Evolutionary conservation across 345 rosid species (phyloP).

Genomic region (Camelina sativa): DNA sequence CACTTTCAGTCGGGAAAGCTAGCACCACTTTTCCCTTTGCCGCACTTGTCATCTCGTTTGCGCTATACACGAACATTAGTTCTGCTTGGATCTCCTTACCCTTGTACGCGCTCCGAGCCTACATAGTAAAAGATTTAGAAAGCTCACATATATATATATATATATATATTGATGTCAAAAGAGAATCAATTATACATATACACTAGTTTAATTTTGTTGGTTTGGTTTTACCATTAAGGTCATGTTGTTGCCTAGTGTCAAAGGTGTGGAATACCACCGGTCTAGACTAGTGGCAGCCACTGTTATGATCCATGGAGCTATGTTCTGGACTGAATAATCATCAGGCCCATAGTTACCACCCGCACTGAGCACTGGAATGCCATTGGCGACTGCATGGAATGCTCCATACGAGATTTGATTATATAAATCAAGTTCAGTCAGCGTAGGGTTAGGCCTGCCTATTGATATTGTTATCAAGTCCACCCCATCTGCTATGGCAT

Average conservation of each 20-base stretch:
- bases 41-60: neutral
- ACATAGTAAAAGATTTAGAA: slow-evolving; percentile 3
- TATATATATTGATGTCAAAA: neutral
- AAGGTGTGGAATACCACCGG: slow-evolving; percentile 48
- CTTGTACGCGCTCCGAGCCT: slow-evolving; percentile 53
- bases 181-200: neutral
- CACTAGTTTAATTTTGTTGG: neutral
- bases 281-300: slow-evolving; percentile 62
- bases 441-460: slow-evolving; percentile 37
- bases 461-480: slow-evolving; percentile 43
- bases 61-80: neutral
- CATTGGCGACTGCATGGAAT: slow-evolving; percentile 57
- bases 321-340: slow-evolving; percentile 45
- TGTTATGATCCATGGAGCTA: slow-evolving; percentile 60
- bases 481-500: slow-evolving; percentile 52
- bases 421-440: slow-evolving; percentile 35
- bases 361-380: slow-evolving; percentile 50
- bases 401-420: slow-evolving; percentile 53
- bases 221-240: slow-evolving; percentile 31
- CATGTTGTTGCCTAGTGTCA: slow-evolving; percentile 51
- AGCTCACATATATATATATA: slow-evolving; percentile 1
- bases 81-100: neutral
- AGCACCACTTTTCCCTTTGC: slow-evolving; percentile 55
- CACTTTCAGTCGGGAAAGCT: slow-evolving; percentile 45
- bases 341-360: slow-evolving; percentile 55